Evolutionary conservation across 768 basidiomycete genomes (phyloP).

Genomic region (Termitomyces sp.): DNA sequence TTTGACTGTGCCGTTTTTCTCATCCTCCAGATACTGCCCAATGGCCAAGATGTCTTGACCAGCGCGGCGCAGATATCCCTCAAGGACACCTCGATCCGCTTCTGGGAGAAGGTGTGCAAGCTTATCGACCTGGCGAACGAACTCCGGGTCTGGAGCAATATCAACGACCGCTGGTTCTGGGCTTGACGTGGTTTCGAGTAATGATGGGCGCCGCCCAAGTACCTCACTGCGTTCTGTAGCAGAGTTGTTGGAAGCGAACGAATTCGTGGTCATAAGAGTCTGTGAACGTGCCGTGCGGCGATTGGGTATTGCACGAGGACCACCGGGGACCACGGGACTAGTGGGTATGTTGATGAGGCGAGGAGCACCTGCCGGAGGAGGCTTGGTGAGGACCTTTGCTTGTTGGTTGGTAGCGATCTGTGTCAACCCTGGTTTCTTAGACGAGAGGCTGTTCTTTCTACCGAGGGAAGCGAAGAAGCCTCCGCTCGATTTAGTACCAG

Average conservation of each 20-base stretch:
- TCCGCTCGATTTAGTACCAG: slow-evolving; percentile 36
- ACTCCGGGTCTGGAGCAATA: slow-evolving; percentile 43
- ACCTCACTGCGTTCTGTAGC: slow-evolving; percentile 19
- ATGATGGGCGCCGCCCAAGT: slow-evolving; percentile 32
- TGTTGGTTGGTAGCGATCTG: slow-evolving; percentile 19
- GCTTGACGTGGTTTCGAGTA: slow-evolving; percentile 25
- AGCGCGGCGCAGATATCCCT: slow-evolving; percentile 64
- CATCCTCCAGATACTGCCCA: slow-evolving; percentile 80
- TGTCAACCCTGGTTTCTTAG: slow-evolving; percentile 16
- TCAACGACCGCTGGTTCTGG: slow-evolving; percentile 24
- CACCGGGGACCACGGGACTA: slow-evolving; percentile 61
- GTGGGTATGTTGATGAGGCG: slow-evolving; percentile 27
- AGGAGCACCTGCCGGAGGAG: slow-evolving; percentile 15
- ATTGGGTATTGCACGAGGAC: slow-evolving; percentile 63
- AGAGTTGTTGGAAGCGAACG: slow-evolving; percentile 21
- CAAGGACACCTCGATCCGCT: slow-evolving; percentile 61
- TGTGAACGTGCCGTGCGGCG: slow-evolving; percentile 58
- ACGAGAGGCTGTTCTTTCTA: slow-evolving; percentile 52
- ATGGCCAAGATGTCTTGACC: slow-evolving; percentile 85
- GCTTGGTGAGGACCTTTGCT: slow-evolving; percentile 18
- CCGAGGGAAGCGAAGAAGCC: slow-evolving; percentile 74
- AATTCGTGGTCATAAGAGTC: slow-evolving; percentile 44
- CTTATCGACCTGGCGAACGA: slow-evolving; percentile 64
- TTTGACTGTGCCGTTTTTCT: slow-evolving; percentile 61
- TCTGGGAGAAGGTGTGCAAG: slow-evolving; percentile 67